Evolutionary conservation across 1,284 basidiomycete genomes (phyloP).

Genomic region (Cutaneotrichosporon sp.): DNA sequence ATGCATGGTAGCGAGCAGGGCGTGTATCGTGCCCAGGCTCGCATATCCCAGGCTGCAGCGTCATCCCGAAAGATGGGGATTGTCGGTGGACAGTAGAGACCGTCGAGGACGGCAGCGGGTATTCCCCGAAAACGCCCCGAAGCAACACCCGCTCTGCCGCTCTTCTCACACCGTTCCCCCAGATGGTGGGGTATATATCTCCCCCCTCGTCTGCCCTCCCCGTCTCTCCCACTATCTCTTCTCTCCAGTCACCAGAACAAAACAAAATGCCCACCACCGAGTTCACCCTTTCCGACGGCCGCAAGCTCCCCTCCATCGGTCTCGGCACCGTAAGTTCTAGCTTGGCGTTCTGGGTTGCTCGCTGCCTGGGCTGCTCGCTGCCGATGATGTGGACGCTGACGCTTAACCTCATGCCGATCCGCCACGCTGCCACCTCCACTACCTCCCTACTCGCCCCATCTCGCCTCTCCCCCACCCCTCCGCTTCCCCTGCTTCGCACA

Average conservation of each 20-base stretch:
- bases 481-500: constrained; percentile 11
- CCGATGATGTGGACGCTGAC: too few relatives aligned
- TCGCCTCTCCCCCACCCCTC: not conserved
- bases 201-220: not conserved
- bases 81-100: too few relatives aligned
- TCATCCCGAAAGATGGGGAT: not conserved
- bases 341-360: not conserved
- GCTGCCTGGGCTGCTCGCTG: too few relatives aligned
- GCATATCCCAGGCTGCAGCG: too few relatives aligned
- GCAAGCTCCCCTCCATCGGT: constrained; percentile 54
- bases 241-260: not conserved
- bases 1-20: not conserved
- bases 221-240: constrained; percentile 1
- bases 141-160: not conserved
- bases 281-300: constrained; percentile 52
- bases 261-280: constrained; percentile 32
- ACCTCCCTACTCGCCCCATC: too few relatives aligned
- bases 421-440: not conserved
- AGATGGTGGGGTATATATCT: not conserved
- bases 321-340: constrained; percentile 56
- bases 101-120: too few relatives aligned
- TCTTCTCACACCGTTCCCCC: not conserved
- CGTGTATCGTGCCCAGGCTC: not conserved
- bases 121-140: constrained; percentile 20
- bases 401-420: too few relatives aligned